These are phyloP conservation scores for Carex myosuroides DNA, from an alignment of 176 grass and related monocot species.

Conservation along the genomic window DNA sequence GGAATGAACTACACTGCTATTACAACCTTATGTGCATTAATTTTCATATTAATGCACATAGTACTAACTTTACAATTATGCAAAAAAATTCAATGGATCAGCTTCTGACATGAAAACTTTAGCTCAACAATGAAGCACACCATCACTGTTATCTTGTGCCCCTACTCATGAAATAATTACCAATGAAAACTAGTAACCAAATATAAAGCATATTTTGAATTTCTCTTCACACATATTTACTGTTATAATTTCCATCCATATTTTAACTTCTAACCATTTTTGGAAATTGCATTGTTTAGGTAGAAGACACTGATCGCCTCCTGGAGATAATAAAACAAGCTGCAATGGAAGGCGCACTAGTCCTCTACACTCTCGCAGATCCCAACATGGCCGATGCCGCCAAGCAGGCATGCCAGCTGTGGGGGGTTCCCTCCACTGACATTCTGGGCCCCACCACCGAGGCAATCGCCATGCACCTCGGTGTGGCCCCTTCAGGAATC, in stretches of 20 bases:
- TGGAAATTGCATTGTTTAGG: constrained; percentile 28
- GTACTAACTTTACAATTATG: not conserved
- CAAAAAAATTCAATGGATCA: not conserved
- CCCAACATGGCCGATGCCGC: constrained; percentile 66
- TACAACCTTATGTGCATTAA: not conserved
- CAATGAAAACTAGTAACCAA: not conserved
- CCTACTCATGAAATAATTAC: not conserved
- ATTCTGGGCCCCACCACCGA: constrained; percentile 81
- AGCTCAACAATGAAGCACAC: not conserved
- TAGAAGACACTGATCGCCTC: constrained; percentile 56
- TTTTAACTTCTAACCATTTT: not conserved
- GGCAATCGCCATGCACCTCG: constrained; percentile 83
- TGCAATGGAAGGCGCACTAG: constrained; percentile 71
- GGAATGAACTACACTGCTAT: not conserved
- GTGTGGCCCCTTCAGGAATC: constrained; percentile 89
- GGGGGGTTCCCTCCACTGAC: constrained; percentile 55
- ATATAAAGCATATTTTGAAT: not conserved
- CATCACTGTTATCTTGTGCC: not conserved
- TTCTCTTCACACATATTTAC: not conserved
- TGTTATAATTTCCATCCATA: not conserved
- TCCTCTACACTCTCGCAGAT: constrained; percentile 93
- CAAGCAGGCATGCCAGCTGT: constrained; percentile 76
- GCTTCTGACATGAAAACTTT: not conserved
- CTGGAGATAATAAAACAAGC: constrained; percentile 92
- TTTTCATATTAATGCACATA: not conserved